Base-by-base conservation (phyloP, 352 stramenopile species). In the Pilasporangium apinafurcum region DNA sequence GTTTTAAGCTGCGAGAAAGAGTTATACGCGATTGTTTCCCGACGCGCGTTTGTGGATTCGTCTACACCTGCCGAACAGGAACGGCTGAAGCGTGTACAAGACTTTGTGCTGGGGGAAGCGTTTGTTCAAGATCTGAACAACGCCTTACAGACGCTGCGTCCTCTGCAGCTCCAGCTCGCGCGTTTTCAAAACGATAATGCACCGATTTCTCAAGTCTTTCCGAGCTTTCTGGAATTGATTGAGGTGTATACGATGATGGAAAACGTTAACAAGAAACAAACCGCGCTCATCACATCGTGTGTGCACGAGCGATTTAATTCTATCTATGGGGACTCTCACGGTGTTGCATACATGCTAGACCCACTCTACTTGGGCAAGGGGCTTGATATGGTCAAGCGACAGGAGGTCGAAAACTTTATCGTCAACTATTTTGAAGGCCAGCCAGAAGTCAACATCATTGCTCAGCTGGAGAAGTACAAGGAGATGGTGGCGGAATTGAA, bases 211-310 rank as follows among this genome's bases (percentile, higher is more conserved):
- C 67, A 80, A 21, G 68, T 83, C 2, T 72, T 75, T 21, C 58
- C 65, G 20, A 62, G 38, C 28, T 84, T 78, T 22, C 8, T 76
- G 24, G 62, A 80, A 10, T 52, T 87, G 5, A 25, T 81, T 21
- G 54, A 55, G 8, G 56, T 61, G 27, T 83, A 73, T 42, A 56
- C 62, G 22, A 60, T 63, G 12, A 83, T 85, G 54, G 71, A 84
- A 36, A 65, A 63, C 48, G 49, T 85, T 26, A 83, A 58, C 43
- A 83, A 83, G 62, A 87, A 87, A 41, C 68, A 87, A 49, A 87
- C 84, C 48, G 71, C 75, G 14, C 52, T 87, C 12, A 74, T 87
- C 37, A 59, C 62, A 27, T 82, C 75, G 21, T 84, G 66, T 35
- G 56, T 87, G 16, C 68, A 64, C 16, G 75, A 87, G 31, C 66